Percentiles rank a stretch among this genome's conserved stretches.
These are phyloP conservation scores for Brachypodium distachyon DNA, from an alignment of 202 grass and related monocot species.

Conservation along the genomic window DNA sequence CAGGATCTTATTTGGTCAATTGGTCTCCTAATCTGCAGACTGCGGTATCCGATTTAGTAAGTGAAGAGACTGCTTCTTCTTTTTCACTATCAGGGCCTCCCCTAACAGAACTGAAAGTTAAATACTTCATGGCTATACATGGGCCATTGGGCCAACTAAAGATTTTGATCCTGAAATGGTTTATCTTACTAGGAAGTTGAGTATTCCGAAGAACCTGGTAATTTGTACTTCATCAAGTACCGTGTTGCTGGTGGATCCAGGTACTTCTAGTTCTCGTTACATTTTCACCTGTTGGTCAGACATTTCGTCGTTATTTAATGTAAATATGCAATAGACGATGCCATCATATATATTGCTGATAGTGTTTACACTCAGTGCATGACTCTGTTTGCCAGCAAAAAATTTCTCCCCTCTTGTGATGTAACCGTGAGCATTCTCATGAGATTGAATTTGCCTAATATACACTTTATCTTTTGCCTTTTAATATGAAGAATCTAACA, in stretches of 20 bases:
- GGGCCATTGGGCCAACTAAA: slow-evolving; percentile 1
- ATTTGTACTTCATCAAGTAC: slow-evolving; percentile 88
- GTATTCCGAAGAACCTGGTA: slow-evolving; percentile 94
- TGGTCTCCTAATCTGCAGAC: slow-evolving; percentile 95
- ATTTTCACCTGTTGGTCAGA: background rate
- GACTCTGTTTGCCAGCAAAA: background rate
- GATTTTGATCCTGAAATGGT: slow-evolving; percentile 8
- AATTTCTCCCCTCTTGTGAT: background rate
- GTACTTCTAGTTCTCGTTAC: slow-evolving; percentile 22
- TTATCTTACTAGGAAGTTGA: slow-evolving; percentile 81
- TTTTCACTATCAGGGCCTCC: no score
- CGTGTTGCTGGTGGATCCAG: slow-evolving; percentile 87
- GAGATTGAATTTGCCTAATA: background rate
- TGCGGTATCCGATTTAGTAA: slow-evolving; percentile 94
- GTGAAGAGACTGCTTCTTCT: slow-evolving; percentile 2
- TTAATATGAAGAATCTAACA: background rate
- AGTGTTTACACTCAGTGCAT: background rate
- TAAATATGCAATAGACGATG: background rate
- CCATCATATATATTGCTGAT: background rate
- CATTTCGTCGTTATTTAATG: slow-evolving; percentile 19
- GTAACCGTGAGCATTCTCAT: background rate
- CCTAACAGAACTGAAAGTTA: slow-evolving; percentile 7
- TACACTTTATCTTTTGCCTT: slow-evolving; percentile 4
- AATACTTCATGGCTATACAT: slow-evolving; percentile 10
- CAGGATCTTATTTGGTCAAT: slow-evolving; percentile 99